These are phyloP conservation scores for Massospora cicadina DNA, from an alignment of 371 early-diverging fungal genomes.

Conservation along the genomic window DNA sequence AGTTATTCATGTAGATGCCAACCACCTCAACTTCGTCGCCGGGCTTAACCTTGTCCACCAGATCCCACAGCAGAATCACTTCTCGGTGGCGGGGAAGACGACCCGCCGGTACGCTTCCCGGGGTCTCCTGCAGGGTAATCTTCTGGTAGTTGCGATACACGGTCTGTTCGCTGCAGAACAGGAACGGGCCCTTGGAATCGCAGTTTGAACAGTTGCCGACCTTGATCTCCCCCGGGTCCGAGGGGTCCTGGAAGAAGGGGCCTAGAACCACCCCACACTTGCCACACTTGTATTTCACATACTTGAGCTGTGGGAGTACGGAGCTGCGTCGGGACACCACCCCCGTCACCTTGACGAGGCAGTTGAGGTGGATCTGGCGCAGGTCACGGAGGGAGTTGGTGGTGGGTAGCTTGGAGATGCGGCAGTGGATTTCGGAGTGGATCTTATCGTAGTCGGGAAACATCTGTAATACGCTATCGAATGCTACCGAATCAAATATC, in stretches of 20 bases:
- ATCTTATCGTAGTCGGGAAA: slow-evolving; percentile 89
- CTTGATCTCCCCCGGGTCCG: slow-evolving; percentile 54
- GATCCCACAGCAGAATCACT: slow-evolving; percentile 90
- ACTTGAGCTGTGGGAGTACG: slow-evolving; percentile 93
- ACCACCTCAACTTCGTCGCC: slow-evolving; percentile 97
- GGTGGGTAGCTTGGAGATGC: slow-evolving; percentile 83
- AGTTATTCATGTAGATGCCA: slow-evolving; percentile 96
- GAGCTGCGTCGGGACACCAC: slow-evolving; percentile 92
- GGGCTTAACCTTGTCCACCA: slow-evolving; percentile 94
- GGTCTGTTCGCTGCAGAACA: slow-evolving; percentile 80
- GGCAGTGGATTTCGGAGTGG: slow-evolving; percentile 86
- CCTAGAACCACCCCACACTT: slow-evolving; percentile 92
- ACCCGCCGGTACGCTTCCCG: slow-evolving; percentile 95
- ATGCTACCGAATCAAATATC: slow-evolving; percentile 86
- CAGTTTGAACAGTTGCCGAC: slow-evolving; percentile 86
- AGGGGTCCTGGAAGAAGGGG: slow-evolving; percentile 83
- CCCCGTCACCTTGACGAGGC: slow-evolving; percentile 84
- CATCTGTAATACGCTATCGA: slow-evolving; percentile 67
- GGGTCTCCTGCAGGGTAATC: slow-evolving; percentile 94
- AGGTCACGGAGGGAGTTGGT: slow-evolving; percentile 77
- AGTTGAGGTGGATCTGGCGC: slow-evolving; percentile 80
- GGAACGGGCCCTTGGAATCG: slow-evolving; percentile 87
- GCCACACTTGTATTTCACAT: slow-evolving; percentile 92
- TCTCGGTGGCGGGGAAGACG: slow-evolving; percentile 93
- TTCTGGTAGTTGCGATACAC: slow-evolving; percentile 98